Evolutionary conservation across 2,329 filamentous ascomycete genomes (phyloP).

Genomic region (Pezizomycotina sp.): DNA sequence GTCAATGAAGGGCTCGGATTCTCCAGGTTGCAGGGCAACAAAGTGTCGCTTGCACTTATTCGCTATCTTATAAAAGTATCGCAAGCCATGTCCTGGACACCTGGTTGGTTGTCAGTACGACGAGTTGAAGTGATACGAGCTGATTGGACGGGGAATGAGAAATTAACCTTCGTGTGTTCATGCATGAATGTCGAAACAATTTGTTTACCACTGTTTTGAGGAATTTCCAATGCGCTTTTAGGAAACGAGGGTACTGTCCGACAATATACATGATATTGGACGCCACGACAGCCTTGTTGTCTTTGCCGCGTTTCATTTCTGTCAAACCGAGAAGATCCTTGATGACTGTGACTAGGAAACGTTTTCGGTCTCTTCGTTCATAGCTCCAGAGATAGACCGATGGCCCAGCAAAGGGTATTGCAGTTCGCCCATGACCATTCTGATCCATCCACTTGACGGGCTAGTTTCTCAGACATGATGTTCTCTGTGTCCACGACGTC

Average conservation of each 20-base stretch:
- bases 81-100: conserved; percentile 98
- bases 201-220: conserved; percentile 99
- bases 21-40: conserved; percentile 83
- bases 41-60: conserved; percentile 97
- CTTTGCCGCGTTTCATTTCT: conserved; percentile 98
- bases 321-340: conserved; percentile 93
- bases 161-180: conserved; percentile 82
- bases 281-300: conserved; percentile 97
- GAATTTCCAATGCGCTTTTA: conserved; percentile 99
- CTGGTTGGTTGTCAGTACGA: conserved; percentile 31
- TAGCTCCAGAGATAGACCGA: conserved; percentile 96
- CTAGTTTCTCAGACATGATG: conserved; percentile 98
- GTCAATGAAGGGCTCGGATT: conserved; percentile 92
- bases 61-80: conserved; percentile 99
- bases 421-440: conserved; percentile 99
- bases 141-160: neutral
- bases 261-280: conserved; percentile 99
- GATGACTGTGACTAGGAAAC: conserved; percentile 95
- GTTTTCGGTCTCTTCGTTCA: conserved; percentile 98
- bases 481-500: conserved; percentile 94
- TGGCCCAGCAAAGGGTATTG: conserved; percentile 98
- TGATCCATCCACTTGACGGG: conserved; percentile 79
- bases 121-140: neutral
- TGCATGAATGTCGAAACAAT: conserved; percentile 99
- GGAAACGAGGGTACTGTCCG: conserved; percentile 90